phyloP scores from a whole-genome alignment of 2,329 filamentous ascomycete species.

The Elsinoe australis region DNA sequence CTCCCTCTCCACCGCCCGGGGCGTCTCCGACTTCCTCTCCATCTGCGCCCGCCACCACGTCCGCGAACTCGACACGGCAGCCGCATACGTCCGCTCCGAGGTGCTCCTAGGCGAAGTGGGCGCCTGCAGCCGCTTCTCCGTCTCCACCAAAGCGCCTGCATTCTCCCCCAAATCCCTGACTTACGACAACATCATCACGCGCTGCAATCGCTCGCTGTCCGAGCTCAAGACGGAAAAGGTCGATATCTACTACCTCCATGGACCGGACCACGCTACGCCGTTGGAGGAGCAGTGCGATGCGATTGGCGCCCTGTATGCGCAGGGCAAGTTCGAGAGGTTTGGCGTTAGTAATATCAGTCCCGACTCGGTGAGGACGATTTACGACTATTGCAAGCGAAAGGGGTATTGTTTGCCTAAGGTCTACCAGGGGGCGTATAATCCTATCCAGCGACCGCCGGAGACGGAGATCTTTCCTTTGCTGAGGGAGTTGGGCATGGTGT shows the following conservation, averaged over 20 bases:
- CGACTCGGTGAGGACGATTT: constrained; percentile 38
- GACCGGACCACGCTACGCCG: constrained; percentile 39
- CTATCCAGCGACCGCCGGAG: constrained; percentile 38
- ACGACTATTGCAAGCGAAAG: constrained; percentile 38
- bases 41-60: constrained; percentile 29
- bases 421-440: constrained; percentile 45
- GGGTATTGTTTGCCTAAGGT: constrained; percentile 39
- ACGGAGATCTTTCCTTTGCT: constrained; percentile 38
- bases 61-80: constrained; percentile 34
- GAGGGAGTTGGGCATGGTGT: constrained; percentile 37
- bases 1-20: constrained; percentile 19
- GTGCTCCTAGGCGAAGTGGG: constrained; percentile 36
- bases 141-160: constrained; percentile 29
- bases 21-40: constrained; percentile 27
- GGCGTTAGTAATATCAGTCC: constrained; percentile 43
- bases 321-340: constrained; percentile 41
- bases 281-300: constrained; percentile 37
- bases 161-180: constrained; percentile 24
- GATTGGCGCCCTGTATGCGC: constrained; percentile 35
- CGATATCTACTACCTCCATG: constrained; percentile 38
- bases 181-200: constrained; percentile 25
- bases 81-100: constrained; percentile 34
- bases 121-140: constrained; percentile 22
- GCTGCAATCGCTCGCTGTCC: constrained; percentile 23
- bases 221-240: constrained; percentile 27